These are phyloP conservation scores for Chytriomyces sp. DNA, from an alignment of 192 early-diverging fungal species.

Conservation along the genomic window DNA sequence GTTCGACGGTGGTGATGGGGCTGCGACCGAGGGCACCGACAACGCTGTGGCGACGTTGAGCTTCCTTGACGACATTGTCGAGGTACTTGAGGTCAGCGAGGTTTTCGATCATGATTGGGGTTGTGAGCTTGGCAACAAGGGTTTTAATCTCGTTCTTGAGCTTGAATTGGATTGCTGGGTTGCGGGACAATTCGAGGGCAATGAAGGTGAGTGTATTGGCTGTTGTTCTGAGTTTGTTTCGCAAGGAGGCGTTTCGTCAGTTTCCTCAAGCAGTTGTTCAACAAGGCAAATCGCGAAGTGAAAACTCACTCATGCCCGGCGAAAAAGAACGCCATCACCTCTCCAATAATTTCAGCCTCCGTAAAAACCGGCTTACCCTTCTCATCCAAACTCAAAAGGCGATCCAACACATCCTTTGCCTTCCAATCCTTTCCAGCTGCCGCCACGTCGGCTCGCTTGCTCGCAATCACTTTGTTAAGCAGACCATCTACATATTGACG, in stretches of 20 bases:
- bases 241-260: too few relatives aligned
- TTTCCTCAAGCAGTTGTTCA: too few relatives aligned
- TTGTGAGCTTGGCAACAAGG: neutral
- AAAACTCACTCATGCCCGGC: conserved; percentile 41
- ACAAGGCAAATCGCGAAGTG: too few relatives aligned
- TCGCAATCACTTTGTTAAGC: neutral
- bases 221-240: conserved; percentile 37
- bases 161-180: conserved; percentile 27
- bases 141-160: conserved; percentile 14
- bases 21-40: conserved; percentile 18
- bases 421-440: neutral
- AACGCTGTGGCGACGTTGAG: conserved; percentile 39
- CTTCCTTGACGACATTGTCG: conserved; percentile 46
- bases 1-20: conserved; percentile 8
- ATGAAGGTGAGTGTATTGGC: conserved; percentile 42
- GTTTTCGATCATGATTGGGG: conserved; percentile 14
- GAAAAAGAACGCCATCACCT: conserved; percentile 47
- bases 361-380: conserved; percentile 20
- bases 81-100: conserved; percentile 36
- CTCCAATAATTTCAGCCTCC: conserved; percentile 43
- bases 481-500: conserved; percentile 1
- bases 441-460: neutral
- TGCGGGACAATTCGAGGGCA: conserved; percentile 14
- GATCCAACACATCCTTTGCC: conserved; percentile 43
- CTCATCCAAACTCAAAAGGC: conserved; percentile 27